Conservation (phyloP, 352 stramenopile genomes). For the Globisporangium apiculatum region DNA sequence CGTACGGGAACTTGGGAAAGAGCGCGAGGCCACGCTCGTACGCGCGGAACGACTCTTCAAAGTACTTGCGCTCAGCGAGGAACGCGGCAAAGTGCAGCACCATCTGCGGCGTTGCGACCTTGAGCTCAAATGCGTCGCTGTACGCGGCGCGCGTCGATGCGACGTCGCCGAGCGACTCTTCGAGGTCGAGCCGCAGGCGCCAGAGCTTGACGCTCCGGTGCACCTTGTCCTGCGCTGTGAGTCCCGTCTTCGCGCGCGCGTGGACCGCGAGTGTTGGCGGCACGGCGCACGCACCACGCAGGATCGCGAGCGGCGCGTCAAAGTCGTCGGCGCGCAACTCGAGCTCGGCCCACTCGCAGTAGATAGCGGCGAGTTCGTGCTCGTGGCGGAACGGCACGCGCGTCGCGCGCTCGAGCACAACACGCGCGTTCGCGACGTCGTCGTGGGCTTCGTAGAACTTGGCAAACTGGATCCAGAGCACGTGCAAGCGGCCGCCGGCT, state of each 20-base stretch:
- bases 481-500: constrained; percentile 81
- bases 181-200: constrained; percentile 96
- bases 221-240: constrained; percentile 74
- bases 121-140: constrained; percentile 92
- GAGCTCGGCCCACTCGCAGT: constrained; percentile 94
- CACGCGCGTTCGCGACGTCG: constrained; percentile 89
- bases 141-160: constrained; percentile 94
- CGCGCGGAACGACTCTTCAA: constrained; percentile 92
- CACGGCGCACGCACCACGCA: constrained; percentile 72
- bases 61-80: constrained; percentile 97
- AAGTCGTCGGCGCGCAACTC: constrained; percentile 94
- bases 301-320: constrained; percentile 89
- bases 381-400: constrained; percentile 70
- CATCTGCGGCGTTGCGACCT: constrained; percentile 95
- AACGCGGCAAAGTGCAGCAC: constrained; percentile 97
- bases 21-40: constrained; percentile 87
- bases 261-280: constrained; percentile 40
- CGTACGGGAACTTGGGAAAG: constrained; percentile 92
- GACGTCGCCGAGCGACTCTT: constrained; percentile 96
- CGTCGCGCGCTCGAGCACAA: constrained; percentile 89
- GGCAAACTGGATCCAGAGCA: constrained; percentile 93
- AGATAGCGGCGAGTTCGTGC: constrained; percentile 93
- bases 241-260: constrained; percentile 41
- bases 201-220: constrained; percentile 92
- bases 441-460: constrained; percentile 93